These are phyloP conservation scores for Carpinus fangiana DNA, from an alignment of 306 rosid species.

Conservation along the genomic window DNA sequence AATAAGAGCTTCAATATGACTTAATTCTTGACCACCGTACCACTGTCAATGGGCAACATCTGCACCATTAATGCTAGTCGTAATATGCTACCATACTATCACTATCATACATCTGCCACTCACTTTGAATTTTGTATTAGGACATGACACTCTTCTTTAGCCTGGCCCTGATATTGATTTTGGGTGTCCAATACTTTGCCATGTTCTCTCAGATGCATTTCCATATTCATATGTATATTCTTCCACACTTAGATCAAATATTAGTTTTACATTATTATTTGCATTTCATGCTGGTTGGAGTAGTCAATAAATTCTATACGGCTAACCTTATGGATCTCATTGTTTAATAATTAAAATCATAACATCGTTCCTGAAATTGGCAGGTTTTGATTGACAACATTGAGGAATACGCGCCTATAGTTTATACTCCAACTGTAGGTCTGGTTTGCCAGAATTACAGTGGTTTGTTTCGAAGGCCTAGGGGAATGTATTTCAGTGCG, in stretches of 20 bases:
- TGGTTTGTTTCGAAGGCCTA: slow-evolving; percentile 95
- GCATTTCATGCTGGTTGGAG: slow-evolving; percentile 6
- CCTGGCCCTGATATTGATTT: not conserved
- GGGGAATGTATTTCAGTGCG: slow-evolving; percentile 99
- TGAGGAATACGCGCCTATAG: slow-evolving; percentile 94
- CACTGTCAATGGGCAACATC: too few relatives aligned
- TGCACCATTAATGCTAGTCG: not conserved
- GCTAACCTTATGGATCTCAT: not conserved
- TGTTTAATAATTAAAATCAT: slow-evolving; percentile 23
- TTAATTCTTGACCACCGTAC: too few relatives aligned
- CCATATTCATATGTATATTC: not conserved
- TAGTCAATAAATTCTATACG: not conserved
- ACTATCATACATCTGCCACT: not conserved
- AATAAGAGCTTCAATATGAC: too few relatives aligned
- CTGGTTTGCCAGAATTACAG: slow-evolving; percentile 97
- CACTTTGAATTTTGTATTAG: too few relatives aligned
- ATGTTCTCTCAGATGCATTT: not conserved
- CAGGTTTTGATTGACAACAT: slow-evolving; percentile 94
- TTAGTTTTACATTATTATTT: slow-evolving; percentile 1
- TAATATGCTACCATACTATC: not conserved
- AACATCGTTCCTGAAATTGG: slow-evolving; percentile 21
- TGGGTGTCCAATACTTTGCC: not conserved
- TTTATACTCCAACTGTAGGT: slow-evolving; percentile 97
- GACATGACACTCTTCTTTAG: not conserved
- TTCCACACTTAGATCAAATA: not conserved